Percentiles rank a stretch among this genome's conserved stretches.
Conservation (phyloP, 257 asterid genomes). For the Ilex aquifolium region DNA sequence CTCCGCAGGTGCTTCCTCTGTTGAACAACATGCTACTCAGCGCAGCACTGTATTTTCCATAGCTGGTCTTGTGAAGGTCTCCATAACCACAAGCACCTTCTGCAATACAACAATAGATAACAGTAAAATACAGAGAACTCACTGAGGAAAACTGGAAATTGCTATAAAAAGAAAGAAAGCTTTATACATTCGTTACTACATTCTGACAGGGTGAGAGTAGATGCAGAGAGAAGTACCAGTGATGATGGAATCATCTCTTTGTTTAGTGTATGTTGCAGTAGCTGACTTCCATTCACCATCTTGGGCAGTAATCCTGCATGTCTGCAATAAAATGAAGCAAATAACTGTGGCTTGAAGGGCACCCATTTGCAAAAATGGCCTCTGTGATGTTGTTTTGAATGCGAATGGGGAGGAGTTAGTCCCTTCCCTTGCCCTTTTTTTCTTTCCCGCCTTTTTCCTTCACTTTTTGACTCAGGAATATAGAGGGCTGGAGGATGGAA, state of each 20-base stretch:
- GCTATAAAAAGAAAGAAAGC: too few species aligned
- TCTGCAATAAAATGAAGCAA: neutral
- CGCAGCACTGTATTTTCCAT: slow-evolving; percentile 23
- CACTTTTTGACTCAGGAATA: neutral
- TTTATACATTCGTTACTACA: too few species aligned
- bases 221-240: neutral
- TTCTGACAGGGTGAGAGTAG: neutral
- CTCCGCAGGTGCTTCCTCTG: slow-evolving; percentile 32
- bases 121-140: neutral
- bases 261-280: neutral
- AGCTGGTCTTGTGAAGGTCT: slow-evolving; percentile 22
- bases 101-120: slow-evolving; percentile 3
- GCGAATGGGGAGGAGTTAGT: neutral
- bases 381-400: neutral
- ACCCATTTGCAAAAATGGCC: neutral
- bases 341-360: neutral
- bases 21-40: slow-evolving; percentile 26
- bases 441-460: neutral
- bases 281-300: neutral
- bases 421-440: neutral
- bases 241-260: neutral
- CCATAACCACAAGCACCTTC: slow-evolving; percentile 35
- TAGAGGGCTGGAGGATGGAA: neutral
- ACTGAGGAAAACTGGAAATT: neutral
- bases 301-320: neutral